Conservation (phyloP, 2,329 filamentous ascomycete species). For the Chlorencoelia australis region DNA sequence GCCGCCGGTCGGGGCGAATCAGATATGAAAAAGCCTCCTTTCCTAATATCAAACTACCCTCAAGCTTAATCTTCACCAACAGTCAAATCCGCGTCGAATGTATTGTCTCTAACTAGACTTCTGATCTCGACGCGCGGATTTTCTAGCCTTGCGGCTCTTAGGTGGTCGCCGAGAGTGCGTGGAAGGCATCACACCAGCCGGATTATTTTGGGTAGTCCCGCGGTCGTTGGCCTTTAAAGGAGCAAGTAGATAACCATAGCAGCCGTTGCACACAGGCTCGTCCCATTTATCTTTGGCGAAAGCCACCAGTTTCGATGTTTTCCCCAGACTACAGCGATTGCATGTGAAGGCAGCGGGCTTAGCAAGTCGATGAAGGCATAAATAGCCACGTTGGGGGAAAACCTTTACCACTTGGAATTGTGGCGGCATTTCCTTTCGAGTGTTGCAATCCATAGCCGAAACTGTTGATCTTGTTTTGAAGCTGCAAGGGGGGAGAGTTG, state of each 20-base stretch:
- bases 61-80: too few species aligned
- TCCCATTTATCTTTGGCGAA: conserved; percentile 14
- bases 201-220: conserved; percentile 2
- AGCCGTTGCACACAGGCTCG: conserved; percentile 14
- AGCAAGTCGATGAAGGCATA: conserved; percentile 7
- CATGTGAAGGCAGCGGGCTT: conserved; percentile 10
- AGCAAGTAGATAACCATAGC: conserved; percentile 15
- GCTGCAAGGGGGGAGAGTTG: conserved; percentile 5
- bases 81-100: too few species aligned
- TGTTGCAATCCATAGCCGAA: conserved; percentile 5
- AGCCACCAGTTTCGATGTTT: conserved; percentile 13
- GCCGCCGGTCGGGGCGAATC: too few species aligned
- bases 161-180: conserved; percentile 3
- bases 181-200: background rate
- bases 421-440: conserved; percentile 1
- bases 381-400: conserved; percentile 7
- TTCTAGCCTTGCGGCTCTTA: conserved; percentile 4
- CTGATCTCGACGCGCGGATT: conserved; percentile 5
- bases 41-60: too few species aligned
- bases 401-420: conserved; percentile 8
- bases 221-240: conserved; percentile 9
- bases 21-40: too few species aligned
- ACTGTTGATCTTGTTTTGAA: conserved; percentile 9
- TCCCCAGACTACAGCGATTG: conserved; percentile 13
- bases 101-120: conserved; percentile 5